Percentiles rank a stretch among this genome's conserved stretches.
These are phyloP conservation scores for Helicostylum pulchrum DNA, from an alignment of 192 early-diverging fungal genomes.

Conservation along the genomic window DNA sequence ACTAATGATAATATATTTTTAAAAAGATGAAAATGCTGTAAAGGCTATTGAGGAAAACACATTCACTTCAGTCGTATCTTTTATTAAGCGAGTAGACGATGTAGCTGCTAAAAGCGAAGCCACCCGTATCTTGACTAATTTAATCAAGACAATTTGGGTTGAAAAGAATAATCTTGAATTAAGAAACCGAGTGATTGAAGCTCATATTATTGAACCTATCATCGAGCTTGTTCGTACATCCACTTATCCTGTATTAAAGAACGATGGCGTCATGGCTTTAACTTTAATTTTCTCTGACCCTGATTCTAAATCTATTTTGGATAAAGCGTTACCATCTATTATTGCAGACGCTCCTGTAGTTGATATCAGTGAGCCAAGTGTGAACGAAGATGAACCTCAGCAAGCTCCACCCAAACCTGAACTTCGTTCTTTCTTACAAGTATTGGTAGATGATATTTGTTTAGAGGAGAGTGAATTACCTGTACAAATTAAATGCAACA, in stretches of 20 bases:
- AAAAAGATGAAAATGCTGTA: conserved; percentile 2
- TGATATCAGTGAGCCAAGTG: background rate
- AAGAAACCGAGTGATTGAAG: conserved; percentile 37
- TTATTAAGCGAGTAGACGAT: conserved; percentile 50
- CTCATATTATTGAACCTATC: conserved; percentile 37
- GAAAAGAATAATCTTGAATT: conserved; percentile 32
- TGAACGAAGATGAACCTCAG: conserved; percentile 30
- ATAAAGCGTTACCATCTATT: conserved; percentile 19
- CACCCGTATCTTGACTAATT: conserved; percentile 47
- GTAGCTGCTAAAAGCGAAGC: conserved; percentile 52
- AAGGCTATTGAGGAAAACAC: background rate
- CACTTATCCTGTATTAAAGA: conserved; percentile 53
- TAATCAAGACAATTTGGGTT: conserved; percentile 50
- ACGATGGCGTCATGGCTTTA: conserved; percentile 54
- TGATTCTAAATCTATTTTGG: conserved; percentile 7
- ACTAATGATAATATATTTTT: background rate
- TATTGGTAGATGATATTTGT: conserved; percentile 37
- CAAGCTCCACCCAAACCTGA: conserved; percentile 9
- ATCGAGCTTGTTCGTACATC: conserved; percentile 46
- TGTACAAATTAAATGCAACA: conserved; percentile 50
- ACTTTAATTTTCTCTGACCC: conserved; percentile 44
- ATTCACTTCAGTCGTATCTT: background rate
- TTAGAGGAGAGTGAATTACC: conserved; percentile 39
- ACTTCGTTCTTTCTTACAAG: conserved; percentile 35
- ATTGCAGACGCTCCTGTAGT: conserved; percentile 3